Conservation (phyloP, 2,329 filamentous ascomycete genomes). For the Bipolaris cookei region DNA sequence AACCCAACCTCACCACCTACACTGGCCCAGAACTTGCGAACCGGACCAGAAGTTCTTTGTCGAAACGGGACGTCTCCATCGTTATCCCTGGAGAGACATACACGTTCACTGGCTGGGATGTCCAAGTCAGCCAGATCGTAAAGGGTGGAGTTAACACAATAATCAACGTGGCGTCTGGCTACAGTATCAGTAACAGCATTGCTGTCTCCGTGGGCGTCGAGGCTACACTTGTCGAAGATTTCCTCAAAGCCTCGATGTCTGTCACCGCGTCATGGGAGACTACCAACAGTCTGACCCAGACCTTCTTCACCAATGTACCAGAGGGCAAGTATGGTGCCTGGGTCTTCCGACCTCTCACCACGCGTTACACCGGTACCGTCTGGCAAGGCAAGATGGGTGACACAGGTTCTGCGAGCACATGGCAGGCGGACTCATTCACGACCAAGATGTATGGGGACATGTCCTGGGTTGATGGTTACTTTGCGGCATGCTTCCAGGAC, state of each 20-base stretch:
- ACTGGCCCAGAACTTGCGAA: constrained; percentile 9
- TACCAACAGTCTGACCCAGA: constrained; percentile 30
- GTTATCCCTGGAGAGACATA: constrained; percentile 30
- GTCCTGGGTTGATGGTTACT: constrained; percentile 52
- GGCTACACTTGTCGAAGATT: constrained; percentile 33
- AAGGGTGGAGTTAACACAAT: constrained; percentile 27
- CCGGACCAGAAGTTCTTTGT: not conserved
- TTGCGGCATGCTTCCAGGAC: constrained; percentile 48
- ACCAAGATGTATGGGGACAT: constrained; percentile 43
- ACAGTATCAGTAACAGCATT: constrained; percentile 44
- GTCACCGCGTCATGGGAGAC: constrained; percentile 46
- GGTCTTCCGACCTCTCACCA: constrained; percentile 49
- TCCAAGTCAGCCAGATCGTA: constrained; percentile 48
- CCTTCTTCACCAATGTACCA: constrained; percentile 45
- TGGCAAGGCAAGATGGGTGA: constrained; percentile 46
- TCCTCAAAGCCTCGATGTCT: constrained; percentile 40
- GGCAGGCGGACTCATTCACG: constrained; percentile 47
- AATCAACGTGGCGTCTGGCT: constrained; percentile 46
- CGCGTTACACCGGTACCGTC: constrained; percentile 45
- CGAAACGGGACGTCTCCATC: constrained; percentile 25
- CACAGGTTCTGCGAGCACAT: constrained; percentile 30
- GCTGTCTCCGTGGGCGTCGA: constrained; percentile 25
- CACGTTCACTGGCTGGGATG: constrained; percentile 51
- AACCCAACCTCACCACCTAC: constrained; percentile 15
- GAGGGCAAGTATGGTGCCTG: constrained; percentile 49